Evolutionary conservation across 169 alveolate species (phyloP), one percentile per base, ranked within the genome.

Genomic region (Plasmodium ovale): DNA sequence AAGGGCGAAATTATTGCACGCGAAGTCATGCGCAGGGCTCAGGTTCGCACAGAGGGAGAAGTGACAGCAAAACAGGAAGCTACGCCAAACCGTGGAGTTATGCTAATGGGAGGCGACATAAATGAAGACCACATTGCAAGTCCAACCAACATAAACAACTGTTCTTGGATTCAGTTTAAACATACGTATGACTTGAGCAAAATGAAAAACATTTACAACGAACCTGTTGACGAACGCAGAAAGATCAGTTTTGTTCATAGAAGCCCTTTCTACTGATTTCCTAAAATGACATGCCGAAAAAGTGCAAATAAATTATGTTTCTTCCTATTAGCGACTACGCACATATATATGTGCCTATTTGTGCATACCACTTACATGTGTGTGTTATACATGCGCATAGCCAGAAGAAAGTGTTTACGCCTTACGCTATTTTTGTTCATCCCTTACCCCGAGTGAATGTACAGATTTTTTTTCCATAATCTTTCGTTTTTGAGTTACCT

Each of bases 131-230:
- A 10, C 14, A 19, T 33, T 3, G 6, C 54, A 65, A 21, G 42
- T 49, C 19, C 3, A 35, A 70, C 25, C 23, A 44, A 58, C 25
- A n/a, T 44, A 31, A 47, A 25, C 12, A 37, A 54, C 33, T 23
- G n/a, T 42, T 21, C 64, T n/a, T n/a, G n/a, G n/a, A n/a, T n/a
- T 6, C 33, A 72, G 44, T 54, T 56, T 37, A 53, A 60, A 23
- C 67, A 54, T 42, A 19, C 49, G 25, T 47, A 72, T 37, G 70
- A 37, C 35, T 54, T 33, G 65, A 64, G 42, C 7, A 60, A 60
- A 60, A 23, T 60, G 39, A 35, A 39, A 23, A 74, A 74, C 44
- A 74, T 74, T 74, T 74, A 60, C 62, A 74, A 74, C 56, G 88
- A 74, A 59, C 21, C 31, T 19, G 58, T 74, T 16, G 88, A 35